Evolutionary conservation across 202 grass and related monocot genomes (phyloP), one percentile per base, ranked within the genome.

Genomic region (Dendrocalamus latiflorus): DNA sequence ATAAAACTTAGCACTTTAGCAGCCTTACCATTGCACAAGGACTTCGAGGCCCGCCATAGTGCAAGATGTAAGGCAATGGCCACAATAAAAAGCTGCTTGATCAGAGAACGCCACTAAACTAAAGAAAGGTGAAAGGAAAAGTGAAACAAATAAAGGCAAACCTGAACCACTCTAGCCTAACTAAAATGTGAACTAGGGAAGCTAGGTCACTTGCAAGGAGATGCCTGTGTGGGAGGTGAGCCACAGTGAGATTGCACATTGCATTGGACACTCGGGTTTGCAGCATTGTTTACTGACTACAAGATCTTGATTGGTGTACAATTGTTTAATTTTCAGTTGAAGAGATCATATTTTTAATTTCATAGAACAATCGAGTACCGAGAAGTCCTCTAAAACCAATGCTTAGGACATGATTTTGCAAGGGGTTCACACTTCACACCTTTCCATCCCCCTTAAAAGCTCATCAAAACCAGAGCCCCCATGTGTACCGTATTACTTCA

Each of bases 301-400:
- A n/a, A n/a, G 86, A 86, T 84, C 70, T 90, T 81, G 90, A 72
- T 74, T 79, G 68, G 76, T 76, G 90, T 50, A 59, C 76, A 85
- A 57, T 88, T 85, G 66, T 86, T 91, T 92, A 87, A 81, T 73
- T 51, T 21, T 51, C 58, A 75, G 78, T 85, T 89, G 77, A 81
- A 85, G 57, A n/a, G 34, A 38, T 74, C 54, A 43, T 39, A 64
- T 25, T 78, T 72, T 75, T 16, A 49, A 79, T 70, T 80, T 21
- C 26, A 53, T 13, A 43, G 84, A 83, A 83, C 80, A 80, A 87
- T 87, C 68, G 70, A 90, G 75, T 87, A 75, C 42, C 28, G 68
- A 11, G 18, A 43, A 83, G 68, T 62, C 74, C 62, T 55, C 54
- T 17, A 80, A 73, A 76, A 77, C 77, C 76, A 68, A 85, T 58